Evolutionary conservation across 768 basidiomycete genomes (phyloP), one percentile per base, ranked within the genome.

Genomic region (Tulasnella sp.): DNA sequence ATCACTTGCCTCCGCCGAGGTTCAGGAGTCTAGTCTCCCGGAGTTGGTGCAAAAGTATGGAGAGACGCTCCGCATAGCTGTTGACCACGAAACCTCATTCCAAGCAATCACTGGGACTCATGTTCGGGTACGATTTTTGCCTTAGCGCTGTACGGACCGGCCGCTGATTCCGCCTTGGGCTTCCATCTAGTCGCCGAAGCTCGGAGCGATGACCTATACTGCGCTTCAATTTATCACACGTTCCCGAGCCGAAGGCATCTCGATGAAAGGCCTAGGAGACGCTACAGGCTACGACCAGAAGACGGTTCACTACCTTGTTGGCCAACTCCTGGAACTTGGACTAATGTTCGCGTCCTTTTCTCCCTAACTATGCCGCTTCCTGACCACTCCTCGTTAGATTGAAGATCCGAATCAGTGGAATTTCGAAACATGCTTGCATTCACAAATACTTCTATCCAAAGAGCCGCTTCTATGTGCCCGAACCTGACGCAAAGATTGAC

Each of bases 241-340:
- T 48, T 93, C 92, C 3, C 86, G 94, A 79, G 91, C 93, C 78
- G 85, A 88, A 26, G 95, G 95, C 15, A 88, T 93, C 20, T 91
- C 93, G 9, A 91, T 93, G 70, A 89, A 95, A 16, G 89, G 92
- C 42, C 87, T 97, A 18, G 92, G 93, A 35, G 89, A 90, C 81
- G 87, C 89, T 81, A 91, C 94, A 13, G 89, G 89, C 72, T 95
- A 96, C 81, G 94, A 95, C 82, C 93, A 93, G 82, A 96, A 95
- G 84, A 92, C 93, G 1, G 93, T 93, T 80, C 94, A 93, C 83
- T 96, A 96, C 84, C 89, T 95, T 78, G 89, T 94, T 78, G 89
- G 90, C 80, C 90, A 93, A 80, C 86, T 96, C 23, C 86, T 91
- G 2, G 90, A 91, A 74, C 86, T 96, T 75, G 90, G 89, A 81